Evolutionary conservation across 768 basidiomycete species (phyloP), one percentile per base, ranked within the genome.

Genomic region (Pleurotus salmoneostramineus): DNA sequence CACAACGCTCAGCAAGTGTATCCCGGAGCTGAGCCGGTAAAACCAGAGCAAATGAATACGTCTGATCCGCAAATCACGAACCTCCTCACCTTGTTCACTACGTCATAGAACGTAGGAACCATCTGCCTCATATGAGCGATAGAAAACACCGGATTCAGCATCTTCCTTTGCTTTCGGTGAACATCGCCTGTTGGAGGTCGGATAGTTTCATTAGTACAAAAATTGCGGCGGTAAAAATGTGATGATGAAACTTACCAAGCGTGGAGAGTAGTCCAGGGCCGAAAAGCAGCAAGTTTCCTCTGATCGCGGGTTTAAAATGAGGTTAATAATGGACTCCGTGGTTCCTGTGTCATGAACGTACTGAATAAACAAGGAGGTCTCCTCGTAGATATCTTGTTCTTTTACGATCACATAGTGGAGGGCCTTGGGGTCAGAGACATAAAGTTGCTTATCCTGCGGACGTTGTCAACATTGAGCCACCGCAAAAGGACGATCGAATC

Each of bases 361-460:
- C 82, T 75, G 74, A 10, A 76, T 67, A 60, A 80, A 78, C 0
- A 74, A 70, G 0, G 68, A 60, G 0, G 78, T 73, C 56, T 79
- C 79, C 58, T 83, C 81, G 57, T 74, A 82, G 10, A 72, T 68
- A 46, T 77, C 71, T 60, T 78, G 77, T 36, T 83, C 4, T 14
- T 75, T 76, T 46, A 74, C 58, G 32, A 74, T 37, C 46, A 76
- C 68, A 21, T 70, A 69, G 15, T 75, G 68, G 27, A 75, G 40
- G 0, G 74, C 72, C 35, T 63, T 65, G 0, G 74, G 71, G 52
- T 76, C 75, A 64, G 45, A 64, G n/a, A 74, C 66, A 56, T 70
- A 72, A 1, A 76, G 58, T 35, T 66, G 63, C 31, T 63, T 64
- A 42, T 64, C 61, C 71, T 72, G 65, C 21, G 21, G 21, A 27